Conservation (phyloP, 768 basidiomycete genomes). For the Lactarius akahatsu region DNA sequence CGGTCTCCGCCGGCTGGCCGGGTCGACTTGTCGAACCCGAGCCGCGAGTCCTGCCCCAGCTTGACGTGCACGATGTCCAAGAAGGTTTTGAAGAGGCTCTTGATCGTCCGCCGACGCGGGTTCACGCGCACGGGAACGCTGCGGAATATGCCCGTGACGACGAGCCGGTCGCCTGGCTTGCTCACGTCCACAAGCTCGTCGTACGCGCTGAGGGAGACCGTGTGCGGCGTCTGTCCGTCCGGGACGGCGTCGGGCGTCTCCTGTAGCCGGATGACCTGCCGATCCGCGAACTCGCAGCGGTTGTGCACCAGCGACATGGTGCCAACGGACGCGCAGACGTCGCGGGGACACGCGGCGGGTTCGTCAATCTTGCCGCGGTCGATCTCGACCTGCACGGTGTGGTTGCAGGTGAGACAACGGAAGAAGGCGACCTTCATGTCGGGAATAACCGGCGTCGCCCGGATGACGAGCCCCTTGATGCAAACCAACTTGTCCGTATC, state of each 20-base stretch:
- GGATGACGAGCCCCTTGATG: slow-evolving; percentile 96
- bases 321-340: slow-evolving; percentile 84
- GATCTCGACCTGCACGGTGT: slow-evolving; percentile 96
- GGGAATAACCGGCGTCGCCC: slow-evolving; percentile 95
- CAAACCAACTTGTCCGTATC: slow-evolving; percentile 98
- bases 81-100: slow-evolving; percentile 97
- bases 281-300: slow-evolving; percentile 92
- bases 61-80: slow-evolving; percentile 93
- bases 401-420: slow-evolving; percentile 91
- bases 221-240: slow-evolving; percentile 97
- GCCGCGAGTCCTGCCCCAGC: slow-evolving; percentile 56
- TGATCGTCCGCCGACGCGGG: slow-evolving; percentile 85
- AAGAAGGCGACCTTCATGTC: slow-evolving; percentile 99
- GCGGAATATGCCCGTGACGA: slow-evolving; percentile 91
- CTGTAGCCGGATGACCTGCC: slow-evolving; percentile 93
- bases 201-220: slow-evolving; percentile 95
- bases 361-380: slow-evolving; percentile 98
- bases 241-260: slow-evolving; percentile 98
- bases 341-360: slow-evolving; percentile 87
- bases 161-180: slow-evolving; percentile 92
- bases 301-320: slow-evolving; percentile 97
- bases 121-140: slow-evolving; percentile 96
- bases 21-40: slow-evolving; percentile 80
- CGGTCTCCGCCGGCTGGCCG: slow-evolving; percentile 67
- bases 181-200: slow-evolving; percentile 96